Percentiles rank a stretch among this genome's conserved stretches.
Conservation (phyloP, 2,329 filamentous ascomycete genomes). For the Pyrenochaeta sp. region DNA sequence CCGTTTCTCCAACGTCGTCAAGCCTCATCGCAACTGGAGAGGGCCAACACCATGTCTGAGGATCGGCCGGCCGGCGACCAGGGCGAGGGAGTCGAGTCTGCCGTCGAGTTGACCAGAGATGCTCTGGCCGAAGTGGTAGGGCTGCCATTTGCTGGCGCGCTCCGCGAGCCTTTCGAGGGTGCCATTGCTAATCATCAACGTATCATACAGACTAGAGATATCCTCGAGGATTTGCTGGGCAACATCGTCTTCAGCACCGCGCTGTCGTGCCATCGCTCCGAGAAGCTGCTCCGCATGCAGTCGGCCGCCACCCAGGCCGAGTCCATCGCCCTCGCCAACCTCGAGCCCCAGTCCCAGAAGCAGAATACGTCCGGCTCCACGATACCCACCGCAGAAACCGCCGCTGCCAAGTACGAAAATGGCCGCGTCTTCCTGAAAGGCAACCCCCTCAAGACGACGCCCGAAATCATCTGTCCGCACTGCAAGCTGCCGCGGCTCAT, state of each 20-base stretch:
- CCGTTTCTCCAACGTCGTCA: conserved; percentile 21
- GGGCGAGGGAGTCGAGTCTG: conserved; percentile 32
- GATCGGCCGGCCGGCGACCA: conserved; percentile 41
- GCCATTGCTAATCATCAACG: conserved; percentile 34
- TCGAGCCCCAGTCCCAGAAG: conserved; percentile 45
- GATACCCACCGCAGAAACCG: conserved; percentile 63
- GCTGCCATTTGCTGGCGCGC: conserved; percentile 12
- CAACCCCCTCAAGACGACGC: conserved; percentile 74
- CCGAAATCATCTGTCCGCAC: conserved; percentile 75
- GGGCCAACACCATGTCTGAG: conserved; percentile 46
- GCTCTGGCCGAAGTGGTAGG: conserved; percentile 43
- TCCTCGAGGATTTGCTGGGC: conserved; percentile 78
- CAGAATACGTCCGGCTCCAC: conserved; percentile 50
- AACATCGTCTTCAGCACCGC: conserved; percentile 79
- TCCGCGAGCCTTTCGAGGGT: conserved; percentile 14
- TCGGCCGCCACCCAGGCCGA: conserved; percentile 62
- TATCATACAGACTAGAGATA: conserved; percentile 43
- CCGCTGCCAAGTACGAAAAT: conserved; percentile 74
- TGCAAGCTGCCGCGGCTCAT: conserved; percentile 78
- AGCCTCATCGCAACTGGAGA: conserved; percentile 18
- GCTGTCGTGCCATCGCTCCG: conserved; percentile 76
- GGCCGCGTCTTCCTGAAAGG: conserved; percentile 73
- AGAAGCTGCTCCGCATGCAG: conserved; percentile 75
- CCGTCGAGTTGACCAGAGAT: conserved; percentile 35
- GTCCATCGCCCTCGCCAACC: conserved; percentile 45